These are phyloP conservation scores for Talaromyces ruber DNA, from an alignment of 495 filamentous ascomycete species.

Conservation along the genomic window DNA sequence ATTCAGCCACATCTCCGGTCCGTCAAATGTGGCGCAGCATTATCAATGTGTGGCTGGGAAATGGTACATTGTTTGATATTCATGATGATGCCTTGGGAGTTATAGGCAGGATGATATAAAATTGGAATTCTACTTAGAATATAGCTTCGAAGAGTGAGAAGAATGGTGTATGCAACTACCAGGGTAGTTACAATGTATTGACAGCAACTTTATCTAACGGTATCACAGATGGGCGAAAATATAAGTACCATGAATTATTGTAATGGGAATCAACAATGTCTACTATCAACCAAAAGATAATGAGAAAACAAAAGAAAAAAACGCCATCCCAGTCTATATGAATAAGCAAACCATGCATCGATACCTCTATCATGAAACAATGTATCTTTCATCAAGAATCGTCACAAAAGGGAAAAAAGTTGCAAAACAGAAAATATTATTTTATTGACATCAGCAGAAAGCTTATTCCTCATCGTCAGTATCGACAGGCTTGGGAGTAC, in stretches of 20 bases:
- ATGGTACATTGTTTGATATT: too few relatives aligned
- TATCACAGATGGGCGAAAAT: not conserved
- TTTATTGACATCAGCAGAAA: not conserved
- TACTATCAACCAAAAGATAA: not conserved
- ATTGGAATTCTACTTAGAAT: too few relatives aligned
- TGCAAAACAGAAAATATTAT: not conserved
- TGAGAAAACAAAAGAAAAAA: not conserved
- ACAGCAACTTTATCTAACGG: not conserved
- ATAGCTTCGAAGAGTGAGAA: too few relatives aligned
- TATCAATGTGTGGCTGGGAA: not conserved
- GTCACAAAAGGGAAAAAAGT: not conserved
- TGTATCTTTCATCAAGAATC: constrained; percentile 2
- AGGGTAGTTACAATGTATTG: not conserved
- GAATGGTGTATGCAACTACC: not conserved
- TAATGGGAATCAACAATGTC: not conserved
- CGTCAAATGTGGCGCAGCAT: not conserved
- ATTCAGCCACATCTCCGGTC: not conserved
- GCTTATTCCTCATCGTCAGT: constrained; percentile 66
- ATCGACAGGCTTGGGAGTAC: constrained; percentile 68
- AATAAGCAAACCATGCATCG: not conserved
- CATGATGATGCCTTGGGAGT: too few relatives aligned
- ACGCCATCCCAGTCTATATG: constrained; percentile 2
- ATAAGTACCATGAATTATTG: not conserved
- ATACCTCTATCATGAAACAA: constrained; percentile 1
- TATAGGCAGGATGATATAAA: too few relatives aligned